Base-by-base conservation (phyloP, 345 rosid genomes). In the Jatropha curcas region DNA sequence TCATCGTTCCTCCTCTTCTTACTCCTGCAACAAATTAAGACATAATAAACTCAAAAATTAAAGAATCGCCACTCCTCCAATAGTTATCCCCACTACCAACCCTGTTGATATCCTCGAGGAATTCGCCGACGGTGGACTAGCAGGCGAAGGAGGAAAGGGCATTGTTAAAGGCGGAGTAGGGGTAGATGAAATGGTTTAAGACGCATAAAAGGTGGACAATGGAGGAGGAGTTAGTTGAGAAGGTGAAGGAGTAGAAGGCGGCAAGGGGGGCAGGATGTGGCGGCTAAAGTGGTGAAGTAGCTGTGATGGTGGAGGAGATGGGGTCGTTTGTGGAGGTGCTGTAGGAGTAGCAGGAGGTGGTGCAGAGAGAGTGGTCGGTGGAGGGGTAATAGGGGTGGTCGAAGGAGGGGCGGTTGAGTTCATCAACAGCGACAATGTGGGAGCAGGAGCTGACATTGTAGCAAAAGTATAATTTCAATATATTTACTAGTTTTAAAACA, bases 381-480 rank as follows among this genome's bases (percentile, higher is more conserved):
- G 79, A 12, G 75, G 33, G 1, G 77, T 13, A 1, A 88, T 60
- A 7, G 93, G 57, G 5, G 74, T 53, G 13, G 81, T 9, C 45
- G 84, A 75, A 0, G 83, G 77, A 1, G 83, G 83, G 7, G 81
- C 71, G 31, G 84, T 74, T 37, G 84, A 16, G 57, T 70, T 79
- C 46, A 78, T 45, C 14, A 86, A 70, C 19, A 88, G 75, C 11
- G 83, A 77, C 22, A 83, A 25, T 5, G 78, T 22, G 2, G 83
- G 52, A 41, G 73, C 24, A 19, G 90, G 84, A 51, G 93, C 72
- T 10, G 92, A 83, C 89, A 90, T 88, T 52, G 48, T 61, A 1
- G 16, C 11, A 17, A 22, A 20, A 48, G 43, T 2, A 1, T 25
- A 5, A 6, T 52, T 52, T 27, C n/a, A 2, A 9, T 16, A 9